Conservation (phyloP, 495 filamentous ascomycete genomes). For the Neurospora pannonica region DNA sequence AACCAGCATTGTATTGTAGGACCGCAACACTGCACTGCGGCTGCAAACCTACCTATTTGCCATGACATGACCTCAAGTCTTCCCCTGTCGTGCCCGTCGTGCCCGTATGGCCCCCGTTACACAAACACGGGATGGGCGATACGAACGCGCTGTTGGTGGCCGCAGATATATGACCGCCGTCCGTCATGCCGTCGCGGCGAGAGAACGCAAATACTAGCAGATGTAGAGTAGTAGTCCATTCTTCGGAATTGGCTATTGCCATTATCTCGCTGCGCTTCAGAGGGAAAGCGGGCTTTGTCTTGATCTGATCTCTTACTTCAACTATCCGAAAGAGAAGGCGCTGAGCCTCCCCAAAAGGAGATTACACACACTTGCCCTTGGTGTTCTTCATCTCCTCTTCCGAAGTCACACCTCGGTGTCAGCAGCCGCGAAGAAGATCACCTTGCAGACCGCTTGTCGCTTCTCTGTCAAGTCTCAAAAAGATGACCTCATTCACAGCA, state of each 20-base stretch:
- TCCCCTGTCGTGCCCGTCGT: neutral
- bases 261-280: neutral
- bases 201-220: neutral
- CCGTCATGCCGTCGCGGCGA: neutral
- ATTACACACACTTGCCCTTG: neutral
- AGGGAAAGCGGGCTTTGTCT: neutral
- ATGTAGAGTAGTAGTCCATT: neutral
- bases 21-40: neutral
- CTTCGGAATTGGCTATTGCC: neutral
- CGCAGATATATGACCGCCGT: neutral
- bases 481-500: neutral
- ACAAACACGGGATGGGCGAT: neutral
- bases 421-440: neutral
- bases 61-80: neutral
- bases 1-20: too few relatives aligned
- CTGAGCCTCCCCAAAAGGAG: neutral
- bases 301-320: neutral
- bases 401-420: neutral
- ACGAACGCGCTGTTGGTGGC: neutral
- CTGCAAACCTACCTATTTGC: neutral
- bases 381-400: neutral
- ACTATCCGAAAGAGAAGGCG: neutral
- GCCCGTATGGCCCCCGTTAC: neutral
- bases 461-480: neutral
- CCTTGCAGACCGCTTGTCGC: neutral